A percentile compares a stretch with the other conserved stretches of the same genome.
These are phyloP conservation scores for Aspergillus sp. DNA, from an alignment of 2,329 filamentous ascomycete genomes.

Conservation along the genomic window DNA sequence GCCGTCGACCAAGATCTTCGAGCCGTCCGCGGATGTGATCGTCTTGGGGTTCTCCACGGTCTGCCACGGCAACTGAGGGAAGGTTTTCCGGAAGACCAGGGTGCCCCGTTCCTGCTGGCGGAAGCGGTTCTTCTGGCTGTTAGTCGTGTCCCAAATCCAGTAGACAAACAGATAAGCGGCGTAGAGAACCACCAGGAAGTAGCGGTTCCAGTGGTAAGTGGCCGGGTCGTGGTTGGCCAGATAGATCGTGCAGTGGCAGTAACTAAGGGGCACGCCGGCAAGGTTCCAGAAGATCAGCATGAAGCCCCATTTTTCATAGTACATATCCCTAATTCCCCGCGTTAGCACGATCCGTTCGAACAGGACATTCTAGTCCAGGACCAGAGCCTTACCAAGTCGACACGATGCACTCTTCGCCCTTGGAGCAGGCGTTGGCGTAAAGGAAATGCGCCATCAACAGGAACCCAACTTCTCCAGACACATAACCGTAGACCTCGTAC, in stretches of 20 bases:
- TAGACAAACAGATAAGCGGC: conserved; percentile 77
- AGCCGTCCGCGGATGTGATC: conserved; percentile 70
- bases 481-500: conserved; percentile 80
- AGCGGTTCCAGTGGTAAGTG: conserved; percentile 74
- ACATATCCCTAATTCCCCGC: conserved; percentile 72
- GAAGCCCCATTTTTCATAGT: conserved; percentile 95
- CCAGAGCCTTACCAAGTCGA: conserved; percentile 66
- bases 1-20: conserved; percentile 77
- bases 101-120: conserved; percentile 75
- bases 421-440: conserved; percentile 88
- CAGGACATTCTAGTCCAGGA: not conserved
- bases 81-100: conserved; percentile 68
- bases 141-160: conserved; percentile 89
- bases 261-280: conserved; percentile 83
- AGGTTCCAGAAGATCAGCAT: conserved; percentile 99
- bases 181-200: conserved; percentile 64
- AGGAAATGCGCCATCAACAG: conserved; percentile 86
- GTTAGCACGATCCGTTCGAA: conserved; percentile 11
- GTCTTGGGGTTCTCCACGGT: conserved; percentile 76
- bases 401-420: conserved; percentile 87
- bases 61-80: conserved; percentile 90
- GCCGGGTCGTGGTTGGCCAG: conserved; percentile 79
- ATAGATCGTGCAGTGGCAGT: conserved; percentile 92
- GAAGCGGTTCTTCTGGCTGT: conserved; percentile 93
- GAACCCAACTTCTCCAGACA: conserved; percentile 81